phyloP scores from a whole-genome alignment of 1,139 yeast species.

The Meyerozyma sp. region DNA sequence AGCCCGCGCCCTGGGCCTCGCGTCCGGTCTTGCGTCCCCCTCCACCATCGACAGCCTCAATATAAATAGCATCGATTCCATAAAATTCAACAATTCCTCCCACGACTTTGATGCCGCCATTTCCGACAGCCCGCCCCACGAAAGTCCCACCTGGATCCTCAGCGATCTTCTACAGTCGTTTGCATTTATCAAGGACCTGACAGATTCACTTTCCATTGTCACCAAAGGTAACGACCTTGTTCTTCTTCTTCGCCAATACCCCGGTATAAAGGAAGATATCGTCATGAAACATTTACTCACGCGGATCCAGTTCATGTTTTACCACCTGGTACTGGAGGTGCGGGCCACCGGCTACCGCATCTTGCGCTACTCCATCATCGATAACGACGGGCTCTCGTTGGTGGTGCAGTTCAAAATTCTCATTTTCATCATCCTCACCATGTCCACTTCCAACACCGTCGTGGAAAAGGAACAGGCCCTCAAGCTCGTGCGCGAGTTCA shows the following conservation, averaged over 20 bases:
- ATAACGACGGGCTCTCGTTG: slow-evolving; percentile 42
- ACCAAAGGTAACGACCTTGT: slow-evolving; percentile 62
- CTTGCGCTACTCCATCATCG: slow-evolving; percentile 58
- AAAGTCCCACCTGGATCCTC: slow-evolving; percentile 34
- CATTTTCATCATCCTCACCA: slow-evolving; percentile 56
- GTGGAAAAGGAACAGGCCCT: slow-evolving; percentile 78
- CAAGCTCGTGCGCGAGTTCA: slow-evolving; percentile 59
- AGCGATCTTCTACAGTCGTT: slow-evolving; percentile 28
- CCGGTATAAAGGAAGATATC: slow-evolving; percentile 61
- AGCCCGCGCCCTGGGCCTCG: neutral
- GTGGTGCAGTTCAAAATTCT: slow-evolving; percentile 52
- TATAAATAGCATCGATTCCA: slow-evolving; percentile 14
- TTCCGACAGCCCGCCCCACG: slow-evolving; percentile 5
- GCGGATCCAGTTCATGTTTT: slow-evolving; percentile 56
- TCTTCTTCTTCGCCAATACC: slow-evolving; percentile 49
- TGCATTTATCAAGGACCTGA: slow-evolving; percentile 19
- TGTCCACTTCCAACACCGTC: slow-evolving; percentile 50
- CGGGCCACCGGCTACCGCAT: slow-evolving; percentile 74
- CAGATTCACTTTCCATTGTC: slow-evolving; percentile 45
- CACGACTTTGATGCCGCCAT: neutral
- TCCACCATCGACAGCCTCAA: slow-evolving; percentile 13
- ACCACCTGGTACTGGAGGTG: slow-evolving; percentile 56
- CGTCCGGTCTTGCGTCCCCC: neutral
- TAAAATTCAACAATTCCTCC: slow-evolving; percentile 4
- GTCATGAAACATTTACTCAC: slow-evolving; percentile 57